Evolutionary conservation across 2,329 filamentous ascomycete species (phyloP).

Genomic region (Cladophialophora carrionii): DNA sequence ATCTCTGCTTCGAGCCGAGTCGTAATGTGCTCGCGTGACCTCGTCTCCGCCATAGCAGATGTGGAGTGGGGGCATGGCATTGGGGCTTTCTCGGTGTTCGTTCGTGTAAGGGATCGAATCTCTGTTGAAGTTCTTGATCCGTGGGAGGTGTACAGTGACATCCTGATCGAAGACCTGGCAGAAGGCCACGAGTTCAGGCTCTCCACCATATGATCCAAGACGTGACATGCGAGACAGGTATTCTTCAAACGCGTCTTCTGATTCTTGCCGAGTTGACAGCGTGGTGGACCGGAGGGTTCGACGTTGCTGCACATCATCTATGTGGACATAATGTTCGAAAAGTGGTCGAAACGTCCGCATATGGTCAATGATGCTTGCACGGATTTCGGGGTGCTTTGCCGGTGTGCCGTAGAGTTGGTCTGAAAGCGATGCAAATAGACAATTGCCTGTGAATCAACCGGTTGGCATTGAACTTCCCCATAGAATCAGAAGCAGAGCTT

Average conservation of each 20-base stretch:
- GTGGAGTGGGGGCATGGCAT: constrained; percentile 31
- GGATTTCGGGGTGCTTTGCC: constrained; percentile 61
- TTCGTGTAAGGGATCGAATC: constrained; percentile 35
- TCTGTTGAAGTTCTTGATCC: constrained; percentile 33
- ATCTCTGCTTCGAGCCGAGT: constrained; percentile 38
- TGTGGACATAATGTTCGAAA: constrained; percentile 67
- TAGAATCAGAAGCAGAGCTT: constrained; percentile 6
- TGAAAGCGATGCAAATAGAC: constrained; percentile 69
- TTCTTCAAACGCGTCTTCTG: constrained; percentile 60
- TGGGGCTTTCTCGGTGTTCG: constrained; percentile 28
- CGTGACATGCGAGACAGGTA: constrained; percentile 64
- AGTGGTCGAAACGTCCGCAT: constrained; percentile 64
- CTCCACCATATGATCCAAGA: constrained; percentile 66
- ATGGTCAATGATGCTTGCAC: constrained; percentile 62
- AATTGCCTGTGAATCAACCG: constrained; percentile 59
- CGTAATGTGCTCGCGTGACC: constrained; percentile 39
- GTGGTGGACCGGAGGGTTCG: constrained; percentile 43
- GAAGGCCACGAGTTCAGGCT: constrained; percentile 70
- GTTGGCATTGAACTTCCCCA: constrained; percentile 12
- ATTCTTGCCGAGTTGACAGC: constrained; percentile 54
- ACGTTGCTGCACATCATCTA: constrained; percentile 50
- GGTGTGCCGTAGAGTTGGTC: constrained; percentile 68
- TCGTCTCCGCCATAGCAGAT: constrained; percentile 40
- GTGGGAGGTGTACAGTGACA: constrained; percentile 49
- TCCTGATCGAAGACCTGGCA: constrained; percentile 63